phyloP scores from a whole-genome alignment of 176 grass and related monocot species.

The bread wheat (Triticum aestivum) region DNA sequence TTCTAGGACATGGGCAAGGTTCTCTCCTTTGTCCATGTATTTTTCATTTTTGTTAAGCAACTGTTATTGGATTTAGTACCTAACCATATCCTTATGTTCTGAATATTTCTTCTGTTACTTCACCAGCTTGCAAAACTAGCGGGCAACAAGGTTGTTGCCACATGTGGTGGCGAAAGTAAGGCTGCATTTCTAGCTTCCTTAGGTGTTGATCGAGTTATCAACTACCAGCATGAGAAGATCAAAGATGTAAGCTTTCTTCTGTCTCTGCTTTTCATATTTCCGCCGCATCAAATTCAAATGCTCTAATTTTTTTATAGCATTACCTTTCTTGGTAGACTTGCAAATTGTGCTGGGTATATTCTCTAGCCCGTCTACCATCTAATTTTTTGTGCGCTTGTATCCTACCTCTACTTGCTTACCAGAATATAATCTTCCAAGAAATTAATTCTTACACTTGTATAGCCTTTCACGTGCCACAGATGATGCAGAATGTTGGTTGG shows the following conservation, averaged over 20 bases:
- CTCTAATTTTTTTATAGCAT: neutral
- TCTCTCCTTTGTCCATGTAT: conserved; percentile 4
- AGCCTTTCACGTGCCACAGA: neutral
- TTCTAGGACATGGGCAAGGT: conserved; percentile 19
- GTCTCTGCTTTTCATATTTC: conserved; percentile 16
- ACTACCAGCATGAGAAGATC: conserved; percentile 86
- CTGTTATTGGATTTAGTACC: conserved; percentile 2
- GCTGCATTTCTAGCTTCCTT: conserved; percentile 80
- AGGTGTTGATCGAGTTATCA: conserved; percentile 89
- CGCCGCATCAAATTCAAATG: conserved; percentile 9
- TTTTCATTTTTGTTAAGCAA: conserved; percentile 20
- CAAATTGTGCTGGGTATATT: conserved; percentile 2
- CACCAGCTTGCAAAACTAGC: conserved; percentile 85
- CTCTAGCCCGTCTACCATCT: neutral
- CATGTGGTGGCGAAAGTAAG: conserved; percentile 93
- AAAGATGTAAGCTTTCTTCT: conserved; percentile 66
- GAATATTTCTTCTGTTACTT: conserved; percentile 28
- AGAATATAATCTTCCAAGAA: neutral
- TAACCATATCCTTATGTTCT: conserved; percentile 14
- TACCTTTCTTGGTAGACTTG: neutral
- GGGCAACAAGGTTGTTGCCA: conserved; percentile 98
- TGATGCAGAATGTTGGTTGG: conserved; percentile 24
- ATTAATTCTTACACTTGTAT: neutral
- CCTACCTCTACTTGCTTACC: neutral
- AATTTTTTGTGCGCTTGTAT: neutral